These are phyloP conservation scores for Phtheirospermum japonicum DNA, from an alignment of 257 asterid genomes.

Conservation along the genomic window DNA sequence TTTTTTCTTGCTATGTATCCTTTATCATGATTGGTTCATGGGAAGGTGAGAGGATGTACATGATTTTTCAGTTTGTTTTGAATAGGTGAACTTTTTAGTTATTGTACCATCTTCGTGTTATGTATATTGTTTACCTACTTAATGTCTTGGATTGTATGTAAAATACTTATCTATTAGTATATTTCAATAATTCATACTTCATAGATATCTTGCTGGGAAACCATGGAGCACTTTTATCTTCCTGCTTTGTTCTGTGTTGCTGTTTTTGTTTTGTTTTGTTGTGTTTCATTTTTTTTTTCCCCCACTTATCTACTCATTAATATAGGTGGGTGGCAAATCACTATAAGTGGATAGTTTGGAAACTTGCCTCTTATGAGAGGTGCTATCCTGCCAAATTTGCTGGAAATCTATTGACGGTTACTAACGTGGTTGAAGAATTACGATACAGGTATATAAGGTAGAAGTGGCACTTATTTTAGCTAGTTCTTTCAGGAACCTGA, in stretches of 20 bases:
- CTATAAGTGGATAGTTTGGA: constrained; percentile 95
- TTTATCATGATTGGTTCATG: constrained; percentile 1
- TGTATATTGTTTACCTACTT: constrained; percentile 14
- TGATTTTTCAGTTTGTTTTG: not conserved
- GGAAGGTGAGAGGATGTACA: constrained; percentile 6
- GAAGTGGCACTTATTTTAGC: constrained; percentile 18
- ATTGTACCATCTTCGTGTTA: constrained; percentile 14
- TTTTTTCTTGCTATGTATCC: constrained; percentile 23
- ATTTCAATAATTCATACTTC: constrained; percentile 13
- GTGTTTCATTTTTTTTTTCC: not conserved
- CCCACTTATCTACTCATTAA: constrained; percentile 19
- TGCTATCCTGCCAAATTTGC: constrained; percentile 66
- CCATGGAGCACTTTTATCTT: constrained; percentile 7
- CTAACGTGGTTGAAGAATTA: constrained; percentile 86
- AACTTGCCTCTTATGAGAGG: constrained; percentile 89
- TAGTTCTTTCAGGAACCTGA: constrained; percentile 21
- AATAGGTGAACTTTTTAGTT: not conserved
- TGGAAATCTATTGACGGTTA: constrained; percentile 62
- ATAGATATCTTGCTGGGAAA: constrained; percentile 20
- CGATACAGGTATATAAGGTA: constrained; percentile 60
- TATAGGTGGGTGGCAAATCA: constrained; percentile 88
- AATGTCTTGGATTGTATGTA: constrained; percentile 1
- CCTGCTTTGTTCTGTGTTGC: constrained; percentile 8
- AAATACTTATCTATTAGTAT: constrained; percentile 1
- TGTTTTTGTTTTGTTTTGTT: not conserved